Base-by-base conservation (phyloP, 352 stramenopile species). In the Globisporangium nodosum region DNA sequence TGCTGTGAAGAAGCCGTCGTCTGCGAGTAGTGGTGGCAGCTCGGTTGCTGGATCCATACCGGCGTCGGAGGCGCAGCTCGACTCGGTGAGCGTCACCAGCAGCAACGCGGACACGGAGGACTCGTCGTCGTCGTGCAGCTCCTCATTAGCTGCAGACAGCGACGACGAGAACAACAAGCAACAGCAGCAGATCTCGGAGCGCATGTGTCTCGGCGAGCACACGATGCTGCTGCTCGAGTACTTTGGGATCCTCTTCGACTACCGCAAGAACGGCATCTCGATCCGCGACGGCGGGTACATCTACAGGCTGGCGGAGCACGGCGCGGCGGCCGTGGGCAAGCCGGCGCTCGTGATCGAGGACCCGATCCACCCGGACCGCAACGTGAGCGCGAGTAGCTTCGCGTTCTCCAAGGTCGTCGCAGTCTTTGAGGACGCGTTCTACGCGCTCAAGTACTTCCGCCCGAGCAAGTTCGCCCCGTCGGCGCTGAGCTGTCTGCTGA, bases 371-470 rank as follows among this genome's bases (percentile, higher is more conserved):
- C 84, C 85, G 5, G 83, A 93, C 52, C 80, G 84, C 58, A 95
- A 95, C 39, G 85, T 95, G 7, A 89, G 83, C 46, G 83, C 85
- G n/a, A 88, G 81, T 53, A 95, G 81, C 66, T 95, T 91, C 63
- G 83, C 83, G 18, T 93, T 92, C 54, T 78, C 79, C 49, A 90
- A 90, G 51, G 84, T 95, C 24, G 84, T 95, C 8, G 76, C 83
- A 0, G 62, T 92, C 45, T 93, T 93, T 56, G 85, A 95, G 52
- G 85, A 95, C 61, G 83, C 84, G 35, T 95, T 84, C 61, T 93
- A 91, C 54, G 81, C 83, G 9, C 73, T 95, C 39, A 85, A 88
- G 74, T 95, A 92, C 65, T 90, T 88, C 54, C 85, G 81, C 0
- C 59, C 81, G 39, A 87, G 72, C 31, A 86, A 85, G 48, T 92